These are phyloP conservation scores for Fusarium pseudograminearum DNA, from an alignment of 2,329 filamentous ascomycete species.

Conservation along the genomic window DNA sequence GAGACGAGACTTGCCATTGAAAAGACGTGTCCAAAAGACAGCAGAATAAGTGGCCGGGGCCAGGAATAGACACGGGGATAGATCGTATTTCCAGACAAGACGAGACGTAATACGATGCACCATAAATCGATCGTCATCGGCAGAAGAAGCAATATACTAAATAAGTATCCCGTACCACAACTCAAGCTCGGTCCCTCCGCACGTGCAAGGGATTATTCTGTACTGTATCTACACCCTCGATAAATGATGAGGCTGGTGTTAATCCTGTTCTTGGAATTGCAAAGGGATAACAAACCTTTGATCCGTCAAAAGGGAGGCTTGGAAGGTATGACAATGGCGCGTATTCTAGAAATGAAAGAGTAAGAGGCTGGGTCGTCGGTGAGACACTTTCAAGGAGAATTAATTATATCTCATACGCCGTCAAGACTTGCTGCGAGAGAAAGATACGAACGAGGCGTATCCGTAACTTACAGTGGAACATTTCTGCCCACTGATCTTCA, in stretches of 20 bases:
- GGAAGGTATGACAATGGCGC: slow-evolving; percentile 38
- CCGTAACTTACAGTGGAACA: not conserved
- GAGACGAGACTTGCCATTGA: slow-evolving; percentile 11
- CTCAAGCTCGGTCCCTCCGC: slow-evolving; percentile 19
- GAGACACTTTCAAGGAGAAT: slow-evolving; percentile 32
- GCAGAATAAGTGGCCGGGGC: not conserved
- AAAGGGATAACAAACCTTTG: slow-evolving; percentile 33
- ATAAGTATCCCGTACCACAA: not conserved
- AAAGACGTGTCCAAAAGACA: slow-evolving; percentile 17
- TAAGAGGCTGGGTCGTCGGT: slow-evolving; percentile 35
- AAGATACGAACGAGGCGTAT: slow-evolving; percentile 34
- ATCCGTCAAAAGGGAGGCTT: slow-evolving; percentile 29
- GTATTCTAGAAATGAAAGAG: slow-evolving; percentile 26
- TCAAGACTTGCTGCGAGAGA: slow-evolving; percentile 13
- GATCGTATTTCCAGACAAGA: slow-evolving; percentile 16
- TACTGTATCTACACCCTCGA: not conserved
- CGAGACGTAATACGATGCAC: slow-evolving; percentile 25
- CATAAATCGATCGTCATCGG: slow-evolving; percentile 12
- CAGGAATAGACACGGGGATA: slow-evolving; percentile 38
- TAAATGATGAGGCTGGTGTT: slow-evolving; percentile 15
- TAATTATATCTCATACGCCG: slow-evolving; percentile 17
- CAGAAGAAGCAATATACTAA: not conserved
- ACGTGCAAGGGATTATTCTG: slow-evolving; percentile 23
- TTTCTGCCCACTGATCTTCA: not conserved
- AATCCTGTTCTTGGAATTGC: slow-evolving; percentile 17